phyloP scores from a whole-genome alignment of 164 flowering plant species.

The Platanus orientalis region DNA sequence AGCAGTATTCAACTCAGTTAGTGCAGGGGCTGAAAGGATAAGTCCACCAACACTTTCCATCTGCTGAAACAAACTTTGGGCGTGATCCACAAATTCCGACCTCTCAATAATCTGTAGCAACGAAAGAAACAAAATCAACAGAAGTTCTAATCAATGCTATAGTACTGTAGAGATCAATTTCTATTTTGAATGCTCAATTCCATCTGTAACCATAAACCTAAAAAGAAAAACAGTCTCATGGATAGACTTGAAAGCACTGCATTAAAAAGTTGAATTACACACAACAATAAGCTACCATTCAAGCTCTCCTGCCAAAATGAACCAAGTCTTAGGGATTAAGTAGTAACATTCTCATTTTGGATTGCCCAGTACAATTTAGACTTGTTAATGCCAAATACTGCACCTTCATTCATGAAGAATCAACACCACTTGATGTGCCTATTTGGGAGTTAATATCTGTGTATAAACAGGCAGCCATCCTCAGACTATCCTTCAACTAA shows the following conservation, averaged over 20 bases:
- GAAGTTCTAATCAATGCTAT: background rate
- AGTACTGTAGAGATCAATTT: background rate
- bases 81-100: conserved; percentile 44
- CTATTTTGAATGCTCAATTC: no score
- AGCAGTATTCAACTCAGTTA: conserved; percentile 21
- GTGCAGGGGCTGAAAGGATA: conserved; percentile 12
- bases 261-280: no score
- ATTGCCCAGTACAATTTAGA: no score
- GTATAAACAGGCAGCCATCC: no score
- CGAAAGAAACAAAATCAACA: conserved; percentile 5
- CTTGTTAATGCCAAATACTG: no score
- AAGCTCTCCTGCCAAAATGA: background rate
- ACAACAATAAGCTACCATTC: background rate
- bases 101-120: conserved; percentile 53
- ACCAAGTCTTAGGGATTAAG: background rate
- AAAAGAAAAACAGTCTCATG: no score
- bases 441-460: no score
- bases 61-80: conserved; percentile 33
- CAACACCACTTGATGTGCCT: no score
- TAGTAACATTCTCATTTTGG: no score
- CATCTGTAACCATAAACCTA: background rate
- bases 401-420: no score
- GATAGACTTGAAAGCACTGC: no score
- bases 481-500: no score
- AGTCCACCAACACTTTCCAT: conserved; percentile 24